Conservation (phyloP, 768 basidiomycete genomes). For the Trametes elegans region DNA sequence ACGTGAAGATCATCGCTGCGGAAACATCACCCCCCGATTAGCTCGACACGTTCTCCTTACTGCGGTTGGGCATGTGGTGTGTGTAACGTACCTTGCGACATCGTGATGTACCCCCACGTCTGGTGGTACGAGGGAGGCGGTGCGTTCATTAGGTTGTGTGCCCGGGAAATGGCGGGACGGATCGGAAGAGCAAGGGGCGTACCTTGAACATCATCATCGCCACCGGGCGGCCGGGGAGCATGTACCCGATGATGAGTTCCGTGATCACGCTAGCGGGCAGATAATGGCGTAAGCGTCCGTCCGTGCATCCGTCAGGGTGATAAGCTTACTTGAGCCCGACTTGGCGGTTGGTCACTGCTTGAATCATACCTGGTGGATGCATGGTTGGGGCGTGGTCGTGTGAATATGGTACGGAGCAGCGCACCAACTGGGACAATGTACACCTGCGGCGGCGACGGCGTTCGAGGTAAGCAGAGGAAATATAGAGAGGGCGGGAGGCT, state of each 20-base stretch:
- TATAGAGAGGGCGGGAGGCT: not conserved
- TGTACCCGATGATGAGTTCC: conserved; percentile 65
- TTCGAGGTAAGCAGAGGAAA: not conserved
- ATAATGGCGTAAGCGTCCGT: not conserved
- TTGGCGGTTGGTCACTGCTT: conserved; percentile 77
- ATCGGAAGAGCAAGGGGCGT: not conserved
- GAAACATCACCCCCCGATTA: not conserved
- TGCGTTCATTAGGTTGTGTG: not conserved
- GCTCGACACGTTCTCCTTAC: not conserved
- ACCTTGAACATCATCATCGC: conserved; percentile 67
- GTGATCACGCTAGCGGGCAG: conserved; percentile 72
- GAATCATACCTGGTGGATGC: conserved; percentile 49
- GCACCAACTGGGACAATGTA: conserved; percentile 72
- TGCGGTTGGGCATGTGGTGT: no score
- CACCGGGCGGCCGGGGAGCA: conserved; percentile 59
- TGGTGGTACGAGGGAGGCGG: not conserved
- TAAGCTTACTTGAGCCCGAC: conserved; percentile 47
- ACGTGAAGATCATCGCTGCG: conserved; percentile 59
- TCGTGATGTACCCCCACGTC: conserved; percentile 64
- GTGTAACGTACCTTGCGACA: conserved; percentile 38
- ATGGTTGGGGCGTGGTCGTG: no score
- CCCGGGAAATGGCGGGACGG: not conserved
- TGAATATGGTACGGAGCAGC: not conserved
- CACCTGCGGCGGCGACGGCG: conserved; percentile 34
- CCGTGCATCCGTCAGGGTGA: conserved; percentile 2